Evolutionary conservation across 345 rosid genomes (phyloP), one percentile per base, ranked within the genome.

Genomic region (Lepidium aucheri): DNA sequence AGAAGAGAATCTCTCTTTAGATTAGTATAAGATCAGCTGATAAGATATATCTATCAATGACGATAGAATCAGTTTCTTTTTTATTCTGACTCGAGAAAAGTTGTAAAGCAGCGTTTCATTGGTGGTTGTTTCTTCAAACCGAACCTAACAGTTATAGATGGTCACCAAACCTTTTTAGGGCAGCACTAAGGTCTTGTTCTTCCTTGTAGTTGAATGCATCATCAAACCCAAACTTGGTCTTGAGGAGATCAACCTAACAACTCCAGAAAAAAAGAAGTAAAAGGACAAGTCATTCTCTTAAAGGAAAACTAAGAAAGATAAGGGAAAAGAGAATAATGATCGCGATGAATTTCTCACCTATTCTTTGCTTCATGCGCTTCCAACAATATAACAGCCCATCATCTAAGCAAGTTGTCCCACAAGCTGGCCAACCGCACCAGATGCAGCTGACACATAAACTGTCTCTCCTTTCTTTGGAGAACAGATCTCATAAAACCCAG

Each of bases 191-290:
- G 66, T 85, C 74, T 15, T 35, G 46, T 51, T 86, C 87, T 52
- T 84, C 88, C 58, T 89, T 89, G 68, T 89, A 86, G 79, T 89
- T 86, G 77, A 86, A 85, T 71, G 90, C 90, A 22, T 76, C 90
- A 60, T 89, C 81, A 69, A 86, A 86, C 42, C 93, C 87, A 44
- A 89, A 76, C 77, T 82, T 85, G 53, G 44, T 77, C 81, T 73
- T 85, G 35, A 86, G 71, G 22, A 89, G 71, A 46, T 85, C 84
- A 60, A 89, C 93, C 89, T 89, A 34, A 20, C 4, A 36, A 36
- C 35, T 16, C 14, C 8, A 9, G 10, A 12, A 24, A 18, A n/a
- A 33, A 26, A 43, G 3, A 50, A 53, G 53, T 24, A 45, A 53
- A 44, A 34, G 34, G 54, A 40, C 28, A 36, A 63, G 16, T 62